Percentiles rank a stretch among this genome's conserved stretches.
These are phyloP conservation scores for Kurtzmaniella quercitrusa DNA, from an alignment of 1,139 yeast genomes.

Conservation along the genomic window DNA sequence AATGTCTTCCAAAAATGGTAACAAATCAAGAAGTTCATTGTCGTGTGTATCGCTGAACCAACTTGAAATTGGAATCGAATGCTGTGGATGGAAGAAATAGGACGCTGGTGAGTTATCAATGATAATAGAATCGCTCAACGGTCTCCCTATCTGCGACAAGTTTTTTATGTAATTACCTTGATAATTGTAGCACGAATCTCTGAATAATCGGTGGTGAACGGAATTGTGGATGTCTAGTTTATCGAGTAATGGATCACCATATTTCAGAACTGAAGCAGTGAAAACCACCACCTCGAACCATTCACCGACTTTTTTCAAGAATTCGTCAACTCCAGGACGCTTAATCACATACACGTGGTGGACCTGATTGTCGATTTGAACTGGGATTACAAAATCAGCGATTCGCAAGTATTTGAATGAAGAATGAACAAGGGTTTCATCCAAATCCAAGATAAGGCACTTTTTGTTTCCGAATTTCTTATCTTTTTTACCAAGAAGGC, in stretches of 20 bases:
- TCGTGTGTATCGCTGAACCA: constrained; percentile 99
- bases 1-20: constrained; percentile 87
- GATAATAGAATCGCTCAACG: constrained; percentile 77
- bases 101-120: constrained; percentile 97
- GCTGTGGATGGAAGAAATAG: constrained; percentile 94
- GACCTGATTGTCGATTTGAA: constrained; percentile 75
- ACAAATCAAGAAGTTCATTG: constrained; percentile 84
- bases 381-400: constrained; percentile 93
- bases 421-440: constrained; percentile 94
- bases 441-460: constrained; percentile 87
- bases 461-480: constrained; percentile 50
- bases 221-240: constrained; percentile 70
- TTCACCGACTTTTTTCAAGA: constrained; percentile 76
- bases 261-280: constrained; percentile 92
- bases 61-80: constrained; percentile 95
- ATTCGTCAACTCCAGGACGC: constrained; percentile 97
- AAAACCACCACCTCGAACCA: constrained; percentile 92
- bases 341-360: constrained; percentile 96
- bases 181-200: constrained; percentile 61
- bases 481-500: constrained; percentile 52
- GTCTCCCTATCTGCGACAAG: constrained; percentile 89
- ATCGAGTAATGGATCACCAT: constrained; percentile 93
- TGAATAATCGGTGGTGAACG: constrained; percentile 86
- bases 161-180: constrained; percentile 95
- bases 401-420: constrained; percentile 87